phyloP scores from a whole-genome alignment of 129 eudicot genomes.

The Centrapalus pauciflorus region DNA sequence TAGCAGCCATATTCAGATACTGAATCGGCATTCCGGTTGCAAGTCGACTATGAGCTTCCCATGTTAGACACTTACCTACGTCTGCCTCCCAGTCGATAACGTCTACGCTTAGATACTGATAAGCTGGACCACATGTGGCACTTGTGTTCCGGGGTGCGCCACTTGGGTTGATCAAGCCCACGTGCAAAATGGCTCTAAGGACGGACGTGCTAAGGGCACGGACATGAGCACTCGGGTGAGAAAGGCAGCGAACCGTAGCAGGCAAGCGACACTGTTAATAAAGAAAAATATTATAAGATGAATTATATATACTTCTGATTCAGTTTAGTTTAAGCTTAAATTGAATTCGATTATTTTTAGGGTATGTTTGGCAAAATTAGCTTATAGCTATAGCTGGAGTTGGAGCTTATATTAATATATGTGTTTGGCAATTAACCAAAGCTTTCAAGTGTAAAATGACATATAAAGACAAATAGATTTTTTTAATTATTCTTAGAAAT shows the following conservation, averaged over 20 bases:
- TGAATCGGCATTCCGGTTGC: constrained; percentile 66
- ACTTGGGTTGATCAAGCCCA: constrained; percentile 44
- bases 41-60: constrained; percentile 93
- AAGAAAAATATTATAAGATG: neutral
- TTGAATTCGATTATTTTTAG: no score
- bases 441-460: no score
- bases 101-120: constrained; percentile 42
- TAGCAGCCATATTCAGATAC: constrained; percentile 71
- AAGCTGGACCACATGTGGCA: constrained; percentile 34
- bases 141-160: constrained; percentile 32
- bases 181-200: constrained; percentile 68
- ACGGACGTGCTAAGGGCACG: constrained; percentile 98
- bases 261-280: constrained; percentile 80
- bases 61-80: constrained; percentile 68
- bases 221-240: constrained; percentile 95
- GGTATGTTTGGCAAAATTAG: no score
- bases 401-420: no score
- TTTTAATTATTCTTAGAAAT: no score
- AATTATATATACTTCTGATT: no score
- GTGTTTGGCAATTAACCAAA: no score
- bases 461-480: no score
- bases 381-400: no score
- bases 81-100: constrained; percentile 74
- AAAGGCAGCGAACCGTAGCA: constrained; percentile 80
- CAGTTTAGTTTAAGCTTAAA: no score